phyloP scores from a whole-genome alignment of 148 eudicot genomes.

The Talinum fruticosum region DNA sequence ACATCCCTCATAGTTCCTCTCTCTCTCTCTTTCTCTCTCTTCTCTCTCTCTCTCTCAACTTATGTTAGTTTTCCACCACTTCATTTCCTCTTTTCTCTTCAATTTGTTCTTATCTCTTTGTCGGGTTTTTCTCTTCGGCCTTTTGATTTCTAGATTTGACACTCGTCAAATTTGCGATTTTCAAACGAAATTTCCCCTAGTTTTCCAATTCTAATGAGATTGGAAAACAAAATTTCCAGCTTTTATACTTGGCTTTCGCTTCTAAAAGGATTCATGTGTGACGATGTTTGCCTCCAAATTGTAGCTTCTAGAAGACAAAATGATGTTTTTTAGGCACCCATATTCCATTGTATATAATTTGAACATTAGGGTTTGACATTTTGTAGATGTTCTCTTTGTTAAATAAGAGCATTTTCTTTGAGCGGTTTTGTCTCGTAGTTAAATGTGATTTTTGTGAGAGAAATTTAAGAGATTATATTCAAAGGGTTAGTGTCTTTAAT shows the following conservation, averaged over 20 bases:
- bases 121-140: slow-evolving; percentile 1
- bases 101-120: neutral
- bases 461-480: slow-evolving; percentile 3
- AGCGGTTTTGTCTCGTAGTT: neutral
- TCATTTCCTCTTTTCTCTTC: neutral
- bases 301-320: slow-evolving; percentile 5
- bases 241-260: neutral
- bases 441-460: slow-evolving; percentile 15
- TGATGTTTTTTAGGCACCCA: neutral
- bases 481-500: slow-evolving; percentile 12
- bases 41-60: slow-evolving; percentile 1
- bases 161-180: neutral
- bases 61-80: slow-evolving; percentile 10
- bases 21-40: no score
- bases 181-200: neutral
- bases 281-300: slow-evolving; percentile 12
- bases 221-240: neutral
- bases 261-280: slow-evolving; percentile 19
- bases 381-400: slow-evolving; percentile 18
- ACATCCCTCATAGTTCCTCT: neutral
- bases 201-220: neutral
- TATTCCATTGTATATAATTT: slow-evolving; percentile 6
- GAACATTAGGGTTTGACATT: slow-evolving; percentile 17
- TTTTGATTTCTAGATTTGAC: neutral
- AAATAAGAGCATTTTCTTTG: slow-evolving; percentile 6